Evolutionary conservation across 2,329 filamentous ascomycete species (phyloP).

Genomic region (Alternaria gansuensis): DNA sequence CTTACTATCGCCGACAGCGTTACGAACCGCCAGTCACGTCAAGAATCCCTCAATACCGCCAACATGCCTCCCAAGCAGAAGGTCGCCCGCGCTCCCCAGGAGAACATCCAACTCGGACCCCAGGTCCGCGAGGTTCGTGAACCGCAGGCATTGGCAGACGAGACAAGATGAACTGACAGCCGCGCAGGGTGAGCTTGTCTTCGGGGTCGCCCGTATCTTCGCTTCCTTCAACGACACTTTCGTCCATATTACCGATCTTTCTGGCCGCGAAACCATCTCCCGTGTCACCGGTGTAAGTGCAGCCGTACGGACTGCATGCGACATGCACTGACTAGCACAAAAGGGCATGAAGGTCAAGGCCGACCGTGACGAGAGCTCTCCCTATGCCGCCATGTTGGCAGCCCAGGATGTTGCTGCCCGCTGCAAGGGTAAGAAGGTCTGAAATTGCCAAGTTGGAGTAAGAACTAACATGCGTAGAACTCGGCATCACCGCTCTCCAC

Average conservation of each 20-base stretch:
- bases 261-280: conserved; percentile 98
- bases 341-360: conserved; percentile 90
- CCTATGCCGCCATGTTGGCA: conserved; percentile 99
- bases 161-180: conserved; percentile 31
- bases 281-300: conserved; percentile 90
- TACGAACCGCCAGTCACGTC: conserved; percentile 41
- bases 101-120: conserved; percentile 94
- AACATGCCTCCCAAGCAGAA: conserved; percentile 90
- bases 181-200: conserved; percentile 85
- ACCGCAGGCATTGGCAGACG: conserved; percentile 9
- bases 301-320: background rate
- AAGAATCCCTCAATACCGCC: conserved; percentile 39
- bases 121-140: conserved; percentile 83
- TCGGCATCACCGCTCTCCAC: conserved; percentile 94
- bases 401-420: conserved; percentile 90
- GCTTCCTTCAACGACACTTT: conserved; percentile 73
- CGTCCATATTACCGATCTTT: conserved; percentile 99
- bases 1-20: conserved; percentile 33
- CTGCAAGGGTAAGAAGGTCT: conserved; percentile 65
- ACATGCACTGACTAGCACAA: conserved; percentile 14
- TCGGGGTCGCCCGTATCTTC: conserved; percentile 98
- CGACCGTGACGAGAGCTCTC: conserved; percentile 98
- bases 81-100: conserved; percentile 78
- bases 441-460: background rate
- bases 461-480: conserved; percentile 56